Conservation (phyloP, 345 rosid genomes). For the Citrus cavaleriei region DNA sequence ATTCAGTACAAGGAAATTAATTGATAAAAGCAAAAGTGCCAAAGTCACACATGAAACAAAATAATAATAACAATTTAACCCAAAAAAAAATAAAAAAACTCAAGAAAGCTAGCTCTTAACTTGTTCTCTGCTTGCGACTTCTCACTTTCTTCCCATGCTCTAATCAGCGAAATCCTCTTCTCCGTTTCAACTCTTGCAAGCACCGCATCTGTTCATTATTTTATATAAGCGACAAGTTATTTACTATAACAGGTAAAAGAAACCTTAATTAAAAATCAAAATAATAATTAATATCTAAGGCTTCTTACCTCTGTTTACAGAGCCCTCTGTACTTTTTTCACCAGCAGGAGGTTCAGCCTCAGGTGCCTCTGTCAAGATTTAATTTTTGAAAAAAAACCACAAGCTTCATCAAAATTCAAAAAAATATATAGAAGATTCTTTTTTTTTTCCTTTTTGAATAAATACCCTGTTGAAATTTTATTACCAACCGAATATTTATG, state of each 20-base stretch:
- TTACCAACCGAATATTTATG: not conserved
- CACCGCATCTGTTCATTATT: conserved; percentile 44
- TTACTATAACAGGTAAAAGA: not conserved
- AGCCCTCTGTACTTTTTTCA: conserved; percentile 38
- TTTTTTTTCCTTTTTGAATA: not conserved
- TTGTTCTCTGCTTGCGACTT: conserved; percentile 89
- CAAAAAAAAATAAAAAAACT: not conserved
- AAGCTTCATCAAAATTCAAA: not conserved
- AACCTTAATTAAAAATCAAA: not conserved
- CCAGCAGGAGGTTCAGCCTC: conserved; percentile 21
- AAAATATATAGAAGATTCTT: not conserved
- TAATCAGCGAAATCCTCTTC: conserved; percentile 70
- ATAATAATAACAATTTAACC: not conserved
- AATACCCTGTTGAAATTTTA: not conserved
- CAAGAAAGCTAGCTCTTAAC: conserved; percentile 22
- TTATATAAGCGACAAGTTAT: not conserved
- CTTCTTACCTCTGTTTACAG: conserved; percentile 51
- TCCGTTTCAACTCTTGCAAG: conserved; percentile 77
- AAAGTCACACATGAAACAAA: not conserved
- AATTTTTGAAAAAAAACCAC: not conserved
- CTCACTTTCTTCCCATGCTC: conserved; percentile 98
- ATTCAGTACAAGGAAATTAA: not conserved
- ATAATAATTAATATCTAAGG: not conserved
- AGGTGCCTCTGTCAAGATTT: conserved; percentile 34
- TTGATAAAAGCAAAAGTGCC: not conserved